These are phyloP conservation scores for Echinosophora koreensis DNA, from an alignment of 306 rosid species.

Conservation along the genomic window DNA sequence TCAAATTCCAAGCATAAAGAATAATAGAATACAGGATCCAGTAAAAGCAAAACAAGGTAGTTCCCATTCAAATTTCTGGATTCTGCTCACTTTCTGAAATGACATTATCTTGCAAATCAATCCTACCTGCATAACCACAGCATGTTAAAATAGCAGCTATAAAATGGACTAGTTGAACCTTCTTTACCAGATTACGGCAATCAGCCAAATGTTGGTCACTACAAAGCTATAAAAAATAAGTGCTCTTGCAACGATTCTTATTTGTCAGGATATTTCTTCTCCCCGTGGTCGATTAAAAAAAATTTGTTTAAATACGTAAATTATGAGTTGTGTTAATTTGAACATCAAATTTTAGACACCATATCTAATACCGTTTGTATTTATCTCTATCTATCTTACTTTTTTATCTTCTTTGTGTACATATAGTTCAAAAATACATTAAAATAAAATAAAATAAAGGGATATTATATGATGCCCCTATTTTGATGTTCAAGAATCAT, in stretches of 20 bases:
- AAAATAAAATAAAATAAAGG: too few relatives aligned
- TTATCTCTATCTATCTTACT: too few relatives aligned
- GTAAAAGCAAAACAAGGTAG: conserved; percentile 39
- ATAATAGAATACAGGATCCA: conserved; percentile 49
- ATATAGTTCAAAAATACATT: too few relatives aligned
- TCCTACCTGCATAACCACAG: conserved; percentile 64
- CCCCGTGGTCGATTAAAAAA: neutral
- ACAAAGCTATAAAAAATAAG: conserved; percentile 30
- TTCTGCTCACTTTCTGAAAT: conserved; percentile 82
- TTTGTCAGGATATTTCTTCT: conserved; percentile 22
- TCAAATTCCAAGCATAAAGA: conserved; percentile 50
- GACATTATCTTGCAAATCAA: conserved; percentile 80
- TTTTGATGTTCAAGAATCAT: too few relatives aligned
- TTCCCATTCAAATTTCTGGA: conserved; percentile 57
- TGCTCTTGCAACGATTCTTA: neutral
- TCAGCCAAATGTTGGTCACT: too few relatives aligned
- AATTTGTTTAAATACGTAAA: conserved; percentile 8
- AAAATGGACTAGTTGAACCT: conserved; percentile 22
- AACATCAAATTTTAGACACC: too few relatives aligned
- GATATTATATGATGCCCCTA: too few relatives aligned
- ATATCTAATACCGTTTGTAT: too few relatives aligned
- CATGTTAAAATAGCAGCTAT: conserved; percentile 19
- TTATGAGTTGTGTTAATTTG: neutral
- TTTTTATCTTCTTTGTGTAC: too few relatives aligned
- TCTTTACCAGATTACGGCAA: too few relatives aligned